Percentiles rank a stretch among this genome's conserved stretches.
phyloP scores from a whole-genome alignment of 1,139 yeast species.

The Yamadazyma siamensis region DNA sequence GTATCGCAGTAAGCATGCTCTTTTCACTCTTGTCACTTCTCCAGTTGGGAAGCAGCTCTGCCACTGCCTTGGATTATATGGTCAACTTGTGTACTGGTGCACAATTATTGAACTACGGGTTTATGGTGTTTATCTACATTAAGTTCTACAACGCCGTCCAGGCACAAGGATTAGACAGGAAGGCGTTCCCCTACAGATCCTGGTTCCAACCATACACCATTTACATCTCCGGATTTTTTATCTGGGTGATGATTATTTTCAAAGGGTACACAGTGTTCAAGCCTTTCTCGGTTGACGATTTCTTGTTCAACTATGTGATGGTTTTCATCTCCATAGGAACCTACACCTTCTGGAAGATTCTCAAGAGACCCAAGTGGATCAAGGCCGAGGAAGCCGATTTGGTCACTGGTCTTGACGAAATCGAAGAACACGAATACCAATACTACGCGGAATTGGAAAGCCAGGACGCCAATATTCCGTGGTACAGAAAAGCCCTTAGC shows the following conservation, averaged over 20 bases:
- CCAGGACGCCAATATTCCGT: constrained; percentile 7
- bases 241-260: constrained; percentile 35
- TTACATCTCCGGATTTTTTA: constrained; percentile 36
- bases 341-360: constrained; percentile 29
- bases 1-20: constrained; percentile 61
- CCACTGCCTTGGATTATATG: constrained; percentile 70
- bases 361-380: constrained; percentile 25
- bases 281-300: constrained; percentile 34
- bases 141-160: constrained; percentile 59
- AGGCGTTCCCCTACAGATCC: constrained; percentile 67
- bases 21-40: constrained; percentile 60
- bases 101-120: constrained; percentile 66
- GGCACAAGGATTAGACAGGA: constrained; percentile 63
- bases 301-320: constrained; percentile 42
- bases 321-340: constrained; percentile 28
- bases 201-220: constrained; percentile 79
- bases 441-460: constrained; percentile 28
- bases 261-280: constrained; percentile 39
- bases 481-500: constrained; percentile 3
- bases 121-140: constrained; percentile 60
- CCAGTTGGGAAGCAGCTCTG: constrained; percentile 56
- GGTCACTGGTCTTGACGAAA: constrained; percentile 34
- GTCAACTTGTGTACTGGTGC: constrained; percentile 77
- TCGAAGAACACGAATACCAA: constrained; percentile 44
- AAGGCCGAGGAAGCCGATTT: constrained; percentile 34